These are phyloP conservation scores for Geotrichum fermentans DNA, from an alignment of 1,139 yeast species.

Conservation along the genomic window DNA sequence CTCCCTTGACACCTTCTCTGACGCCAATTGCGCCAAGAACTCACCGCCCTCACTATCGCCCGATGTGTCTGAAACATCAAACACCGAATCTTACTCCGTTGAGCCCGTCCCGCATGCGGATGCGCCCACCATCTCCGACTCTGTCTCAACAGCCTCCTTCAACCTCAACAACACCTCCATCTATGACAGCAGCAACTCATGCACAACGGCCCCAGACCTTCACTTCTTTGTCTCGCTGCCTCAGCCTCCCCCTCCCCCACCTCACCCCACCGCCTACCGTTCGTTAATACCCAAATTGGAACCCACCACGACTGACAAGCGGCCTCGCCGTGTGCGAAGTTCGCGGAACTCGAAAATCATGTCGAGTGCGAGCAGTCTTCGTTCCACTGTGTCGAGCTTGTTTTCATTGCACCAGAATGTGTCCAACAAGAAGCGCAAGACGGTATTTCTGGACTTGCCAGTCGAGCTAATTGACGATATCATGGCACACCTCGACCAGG, in stretches of 20 bases:
- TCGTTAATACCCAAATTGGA: constrained; percentile 6
- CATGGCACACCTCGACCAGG: constrained; percentile 19
- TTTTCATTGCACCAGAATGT: neutral
- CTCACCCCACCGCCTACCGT: constrained; percentile 1
- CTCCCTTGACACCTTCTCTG: no score
- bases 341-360: neutral
- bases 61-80: no score
- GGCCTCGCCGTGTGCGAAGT: neutral
- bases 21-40: no score
- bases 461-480: constrained; percentile 24
- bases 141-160: neutral
- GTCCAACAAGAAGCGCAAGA: neutral
- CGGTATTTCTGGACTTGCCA: constrained; percentile 22
- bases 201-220: neutral
- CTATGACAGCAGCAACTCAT: neutral
- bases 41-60: neutral
- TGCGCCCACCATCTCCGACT: neutral
- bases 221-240: neutral
- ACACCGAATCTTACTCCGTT: no score
- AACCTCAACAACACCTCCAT: neutral
- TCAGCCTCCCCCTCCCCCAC: neutral
- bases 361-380: neutral
- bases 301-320: neutral
- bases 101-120: neutral
- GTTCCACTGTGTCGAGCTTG: neutral